Percentiles rank a stretch among this genome's conserved stretches.
phyloP scores from a whole-genome alignment of 2,329 filamentous ascomycete species.

The Fusarium multiceps region DNA sequence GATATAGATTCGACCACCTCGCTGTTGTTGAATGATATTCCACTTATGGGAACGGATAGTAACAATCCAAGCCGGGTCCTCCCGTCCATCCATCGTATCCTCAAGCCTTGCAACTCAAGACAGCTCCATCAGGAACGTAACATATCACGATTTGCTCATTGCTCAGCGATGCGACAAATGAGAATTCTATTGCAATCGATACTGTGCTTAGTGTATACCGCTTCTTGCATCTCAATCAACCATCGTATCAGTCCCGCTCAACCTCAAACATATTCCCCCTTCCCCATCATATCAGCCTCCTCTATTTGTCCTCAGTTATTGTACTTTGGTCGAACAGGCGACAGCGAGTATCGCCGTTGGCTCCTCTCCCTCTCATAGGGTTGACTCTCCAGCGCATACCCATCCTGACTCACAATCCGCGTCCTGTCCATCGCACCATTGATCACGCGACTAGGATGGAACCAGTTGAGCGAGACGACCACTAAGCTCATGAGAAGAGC shows the following conservation, averaged over 20 bases:
- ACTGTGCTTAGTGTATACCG: not conserved
- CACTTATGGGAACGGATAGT: conserved; percentile 1
- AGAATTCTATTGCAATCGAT: conserved; percentile 9
- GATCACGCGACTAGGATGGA: conserved; percentile 46
- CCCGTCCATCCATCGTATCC: not conserved
- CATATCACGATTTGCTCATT: conserved; percentile 7
- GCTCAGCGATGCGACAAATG: conserved; percentile 7
- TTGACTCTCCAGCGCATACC: conserved; percentile 43
- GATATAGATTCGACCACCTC: conserved; percentile 4
- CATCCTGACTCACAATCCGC: conserved; percentile 41
- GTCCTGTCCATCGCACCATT: conserved; percentile 33
- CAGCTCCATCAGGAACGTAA: not conserved
- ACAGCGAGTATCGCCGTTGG: conserved; percentile 19
- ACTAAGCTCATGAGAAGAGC: conserved; percentile 51
- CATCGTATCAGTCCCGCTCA: conserved; percentile 13
- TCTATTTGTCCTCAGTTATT: not conserved
- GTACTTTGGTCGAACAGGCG: conserved; percentile 20
- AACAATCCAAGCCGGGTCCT: conserved; percentile 11
- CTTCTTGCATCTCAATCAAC: not conserved
- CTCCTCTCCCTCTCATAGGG: conserved; percentile 6
- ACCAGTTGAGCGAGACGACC: conserved; percentile 43
- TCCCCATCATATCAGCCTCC: not conserved
- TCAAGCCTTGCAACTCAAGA: conserved; percentile 11
- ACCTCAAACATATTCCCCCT: not conserved
- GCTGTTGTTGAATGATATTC: not conserved